These are phyloP conservation scores for Xylaria intraflava DNA, from an alignment of 495 filamentous ascomycete species.

Conservation along the genomic window DNA sequence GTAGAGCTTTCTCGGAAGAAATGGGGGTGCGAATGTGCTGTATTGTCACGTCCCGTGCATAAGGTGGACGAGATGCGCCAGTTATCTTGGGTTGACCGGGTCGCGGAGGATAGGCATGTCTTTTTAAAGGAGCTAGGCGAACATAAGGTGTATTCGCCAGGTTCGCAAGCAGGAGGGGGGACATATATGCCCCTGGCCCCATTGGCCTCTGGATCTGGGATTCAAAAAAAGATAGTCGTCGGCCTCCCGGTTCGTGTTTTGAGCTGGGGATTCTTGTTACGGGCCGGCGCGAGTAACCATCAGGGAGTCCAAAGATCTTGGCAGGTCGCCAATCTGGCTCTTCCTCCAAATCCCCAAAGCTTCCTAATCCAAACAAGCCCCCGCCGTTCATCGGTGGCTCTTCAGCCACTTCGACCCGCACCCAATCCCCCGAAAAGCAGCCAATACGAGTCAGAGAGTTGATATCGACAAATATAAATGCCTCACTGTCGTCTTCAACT, in stretches of 20 bases:
- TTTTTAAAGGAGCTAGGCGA: slow-evolving; percentile 57
- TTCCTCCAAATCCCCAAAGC: slow-evolving; percentile 42
- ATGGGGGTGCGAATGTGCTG: slow-evolving; percentile 83
- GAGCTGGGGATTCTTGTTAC: slow-evolving; percentile 47
- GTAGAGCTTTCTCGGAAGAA: slow-evolving; percentile 74
- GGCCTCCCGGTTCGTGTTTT: slow-evolving; percentile 36
- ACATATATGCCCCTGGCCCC: slow-evolving; percentile 64
- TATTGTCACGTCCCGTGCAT: slow-evolving; percentile 87
- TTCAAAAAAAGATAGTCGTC: slow-evolving; percentile 50
- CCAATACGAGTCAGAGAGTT: slow-evolving; percentile 77
- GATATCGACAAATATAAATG: slow-evolving; percentile 81
- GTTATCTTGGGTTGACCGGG: slow-evolving; percentile 43
- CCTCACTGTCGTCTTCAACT: slow-evolving; percentile 74
- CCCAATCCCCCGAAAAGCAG: slow-evolving; percentile 97
- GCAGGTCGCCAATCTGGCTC: slow-evolving; percentile 62
- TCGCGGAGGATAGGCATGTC: slow-evolving; percentile 33
- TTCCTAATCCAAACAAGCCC: slow-evolving; percentile 50
- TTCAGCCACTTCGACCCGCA: slow-evolving; percentile 67
- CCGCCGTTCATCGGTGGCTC: slow-evolving; percentile 56
- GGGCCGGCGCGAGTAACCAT: slow-evolving; percentile 52
- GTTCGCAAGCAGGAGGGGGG: slow-evolving; percentile 80
- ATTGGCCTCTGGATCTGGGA: slow-evolving; percentile 44
- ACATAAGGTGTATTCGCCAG: slow-evolving; percentile 70
- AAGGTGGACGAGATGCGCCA: slow-evolving; percentile 61
- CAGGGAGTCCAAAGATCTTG: slow-evolving; percentile 80